Percentiles rank a stretch among this genome's conserved stretches.
These are phyloP conservation scores for Aspergillus candidus DNA, from an alignment of 2,329 filamentous ascomycete genomes.

Conservation along the genomic window DNA sequence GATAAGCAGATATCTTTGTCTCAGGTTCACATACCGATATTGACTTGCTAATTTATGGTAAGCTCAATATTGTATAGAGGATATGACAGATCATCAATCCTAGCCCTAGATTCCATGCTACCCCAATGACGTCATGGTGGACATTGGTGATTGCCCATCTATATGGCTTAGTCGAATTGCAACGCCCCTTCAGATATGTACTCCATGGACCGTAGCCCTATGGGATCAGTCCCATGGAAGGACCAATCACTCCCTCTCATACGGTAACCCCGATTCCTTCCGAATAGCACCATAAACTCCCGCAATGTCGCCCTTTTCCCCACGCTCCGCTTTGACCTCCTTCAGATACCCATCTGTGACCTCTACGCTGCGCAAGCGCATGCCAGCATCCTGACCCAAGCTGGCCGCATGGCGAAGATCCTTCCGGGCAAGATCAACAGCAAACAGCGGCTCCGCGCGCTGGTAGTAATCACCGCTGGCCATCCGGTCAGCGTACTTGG, in stretches of 20 bases:
- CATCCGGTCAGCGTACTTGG: slow-evolving; percentile 71
- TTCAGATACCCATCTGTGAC: slow-evolving; percentile 63
- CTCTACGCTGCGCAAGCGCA: slow-evolving; percentile 59
- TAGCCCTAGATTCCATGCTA: neutral
- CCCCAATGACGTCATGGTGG: neutral
- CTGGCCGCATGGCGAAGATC: slow-evolving; percentile 68
- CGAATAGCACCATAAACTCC: slow-evolving; percentile 76
- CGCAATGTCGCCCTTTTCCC: slow-evolving; percentile 69
- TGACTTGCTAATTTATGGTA: too few relatives aligned
- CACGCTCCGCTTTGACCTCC: slow-evolving; percentile 62
- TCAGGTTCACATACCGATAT: too few relatives aligned
- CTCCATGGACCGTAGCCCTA: neutral
- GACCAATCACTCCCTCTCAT: slow-evolving; percentile 46
- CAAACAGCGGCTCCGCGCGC: slow-evolving; percentile 72
- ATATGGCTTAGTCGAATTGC: neutral
- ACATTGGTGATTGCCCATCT: neutral
- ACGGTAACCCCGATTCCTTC: slow-evolving; percentile 66
- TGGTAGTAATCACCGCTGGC: slow-evolving; percentile 67
- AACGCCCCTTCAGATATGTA: neutral
- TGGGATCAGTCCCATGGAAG: too few relatives aligned
- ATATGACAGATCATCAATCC: too few relatives aligned
- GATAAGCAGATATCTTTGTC: too few relatives aligned
- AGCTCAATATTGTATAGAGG: too few relatives aligned
- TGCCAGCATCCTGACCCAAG: slow-evolving; percentile 59
- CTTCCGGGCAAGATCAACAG: slow-evolving; percentile 74